Conservation (phyloP, 1,284 basidiomycete species). For the Ganoderma leucocontextum region DNA sequence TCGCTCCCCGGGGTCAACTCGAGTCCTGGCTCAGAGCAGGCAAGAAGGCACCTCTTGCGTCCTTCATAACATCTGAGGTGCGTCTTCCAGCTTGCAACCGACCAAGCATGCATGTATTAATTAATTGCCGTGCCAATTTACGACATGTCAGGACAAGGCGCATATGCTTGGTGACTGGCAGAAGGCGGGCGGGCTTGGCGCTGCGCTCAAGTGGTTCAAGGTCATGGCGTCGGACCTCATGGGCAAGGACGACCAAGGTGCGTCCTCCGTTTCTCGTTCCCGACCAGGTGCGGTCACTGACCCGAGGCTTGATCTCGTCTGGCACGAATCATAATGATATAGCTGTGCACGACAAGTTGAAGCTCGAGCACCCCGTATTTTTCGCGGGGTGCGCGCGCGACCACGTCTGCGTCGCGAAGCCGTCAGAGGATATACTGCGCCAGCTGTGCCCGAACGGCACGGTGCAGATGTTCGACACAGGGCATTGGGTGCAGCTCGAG, state of each 20-base stretch:
- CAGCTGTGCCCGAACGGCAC: constrained; percentile 33
- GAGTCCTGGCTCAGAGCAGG: constrained; percentile 40
- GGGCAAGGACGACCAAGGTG: constrained; percentile 39
- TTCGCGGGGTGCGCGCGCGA: constrained; percentile 38
- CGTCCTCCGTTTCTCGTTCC: constrained; percentile 3
- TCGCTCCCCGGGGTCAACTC: constrained; percentile 37
- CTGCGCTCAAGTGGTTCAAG: constrained; percentile 42
- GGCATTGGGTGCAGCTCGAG: constrained; percentile 44
- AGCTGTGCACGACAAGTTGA: constrained; percentile 29
- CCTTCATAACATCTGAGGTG: constrained; percentile 36
- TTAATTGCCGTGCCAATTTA: neutral
- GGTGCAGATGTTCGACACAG: constrained; percentile 41
- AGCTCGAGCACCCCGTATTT: constrained; percentile 34
- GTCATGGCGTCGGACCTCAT: constrained; percentile 34
- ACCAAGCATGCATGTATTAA: neutral
- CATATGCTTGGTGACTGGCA: constrained; percentile 29
- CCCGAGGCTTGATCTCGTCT: neutral
- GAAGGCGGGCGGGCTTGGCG: constrained; percentile 34
- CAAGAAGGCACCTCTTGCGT: constrained; percentile 32
- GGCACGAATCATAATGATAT: neutral
- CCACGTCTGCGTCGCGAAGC: constrained; percentile 32
- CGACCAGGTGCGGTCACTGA: neutral
- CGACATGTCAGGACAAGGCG: constrained; percentile 26
- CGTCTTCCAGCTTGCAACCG: neutral
- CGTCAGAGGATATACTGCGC: constrained; percentile 27